Evolutionary conservation across 2,329 filamentous ascomycete species (phyloP).

Genomic region (Chaetomium olivaceum): DNA sequence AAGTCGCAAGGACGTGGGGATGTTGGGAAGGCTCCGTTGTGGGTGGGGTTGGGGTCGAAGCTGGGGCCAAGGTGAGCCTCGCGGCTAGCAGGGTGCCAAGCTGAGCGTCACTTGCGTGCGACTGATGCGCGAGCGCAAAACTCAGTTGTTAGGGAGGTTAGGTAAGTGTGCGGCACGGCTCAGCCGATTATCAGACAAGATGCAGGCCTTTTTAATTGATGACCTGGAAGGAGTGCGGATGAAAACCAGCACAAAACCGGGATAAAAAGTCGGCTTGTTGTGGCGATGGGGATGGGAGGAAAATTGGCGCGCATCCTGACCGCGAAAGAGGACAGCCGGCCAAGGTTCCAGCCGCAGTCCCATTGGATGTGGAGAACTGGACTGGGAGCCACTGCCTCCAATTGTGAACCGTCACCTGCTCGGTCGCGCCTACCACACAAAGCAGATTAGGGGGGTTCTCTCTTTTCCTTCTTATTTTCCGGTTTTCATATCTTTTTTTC

Average conservation of each 20-base stretch:
- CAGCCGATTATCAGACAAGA: not conserved
- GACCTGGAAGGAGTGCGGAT: not conserved
- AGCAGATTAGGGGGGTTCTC: not conserved
- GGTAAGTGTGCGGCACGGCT: not conserved
- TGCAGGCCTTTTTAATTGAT: not conserved
- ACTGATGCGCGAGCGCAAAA: not conserved
- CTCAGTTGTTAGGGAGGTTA: not conserved
- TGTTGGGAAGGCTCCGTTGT: slow-evolving; percentile 19
- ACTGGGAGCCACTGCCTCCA: not conserved
- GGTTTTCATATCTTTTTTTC: not conserved
- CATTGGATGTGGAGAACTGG: not conserved
- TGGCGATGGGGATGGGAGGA: not conserved
- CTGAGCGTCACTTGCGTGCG: not conserved
- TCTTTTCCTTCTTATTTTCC: not conserved
- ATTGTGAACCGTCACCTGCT: too few species aligned
- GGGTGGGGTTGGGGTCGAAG: slow-evolving; percentile 20
- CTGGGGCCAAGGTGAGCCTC: slow-evolving; percentile 14
- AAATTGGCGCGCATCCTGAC: slow-evolving; percentile 6
- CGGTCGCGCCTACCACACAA: not conserved
- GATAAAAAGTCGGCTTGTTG: not conserved
- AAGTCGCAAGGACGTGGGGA: slow-evolving; percentile 14
- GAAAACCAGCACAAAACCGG: not conserved
- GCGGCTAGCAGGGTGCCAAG: not conserved
- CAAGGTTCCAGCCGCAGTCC: not conserved
- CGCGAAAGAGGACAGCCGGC: not conserved